Evolutionary conservation across 768 basidiomycete species (phyloP).

Genomic region (Trametopsis cervina): DNA sequence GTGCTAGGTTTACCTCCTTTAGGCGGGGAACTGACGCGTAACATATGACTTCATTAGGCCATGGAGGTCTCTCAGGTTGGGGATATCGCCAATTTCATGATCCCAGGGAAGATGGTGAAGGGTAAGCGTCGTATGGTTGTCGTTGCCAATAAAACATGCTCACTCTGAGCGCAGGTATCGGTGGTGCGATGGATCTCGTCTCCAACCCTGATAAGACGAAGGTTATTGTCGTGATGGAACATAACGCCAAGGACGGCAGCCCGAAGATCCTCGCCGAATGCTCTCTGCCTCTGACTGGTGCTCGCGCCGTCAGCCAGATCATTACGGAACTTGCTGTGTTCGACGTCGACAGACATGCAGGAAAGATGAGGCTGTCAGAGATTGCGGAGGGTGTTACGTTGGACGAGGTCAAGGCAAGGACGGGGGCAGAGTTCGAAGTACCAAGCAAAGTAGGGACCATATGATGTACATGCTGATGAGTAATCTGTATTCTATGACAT

Average conservation of each 20-base stretch:
- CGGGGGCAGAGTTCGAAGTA: slow-evolving; percentile 75
- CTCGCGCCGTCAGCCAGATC: slow-evolving; percentile 81
- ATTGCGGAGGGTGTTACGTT: slow-evolving; percentile 78
- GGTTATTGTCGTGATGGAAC: slow-evolving; percentile 87
- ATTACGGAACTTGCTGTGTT: slow-evolving; percentile 93
- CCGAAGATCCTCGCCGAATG: slow-evolving; percentile 85
- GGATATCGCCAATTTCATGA: slow-evolving; percentile 98
- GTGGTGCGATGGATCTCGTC: slow-evolving; percentile 94
- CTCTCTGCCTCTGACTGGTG: slow-evolving; percentile 82
- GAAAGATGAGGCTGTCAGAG: slow-evolving; percentile 71
- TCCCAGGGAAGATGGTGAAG: slow-evolving; percentile 89
- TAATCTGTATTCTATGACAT: too few species aligned
- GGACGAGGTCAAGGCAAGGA: slow-evolving; percentile 83
- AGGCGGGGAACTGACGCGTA: slow-evolving; percentile 2
- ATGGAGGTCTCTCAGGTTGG: slow-evolving; percentile 93
- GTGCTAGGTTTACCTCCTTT: slow-evolving; percentile 1
- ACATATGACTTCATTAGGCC: slow-evolving; percentile 40
- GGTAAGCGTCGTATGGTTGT: slow-evolving; percentile 29
- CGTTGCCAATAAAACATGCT: not conserved
- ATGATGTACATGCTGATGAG: too few species aligned
- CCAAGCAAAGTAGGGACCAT: slow-evolving; percentile 29
- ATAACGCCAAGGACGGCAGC: slow-evolving; percentile 82
- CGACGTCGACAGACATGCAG: slow-evolving; percentile 71
- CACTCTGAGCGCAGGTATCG: slow-evolving; percentile 55
- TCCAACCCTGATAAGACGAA: slow-evolving; percentile 95